Evolutionary conservation across 129 eudicot species (phyloP), one percentile per base, ranked within the genome.

Genomic region (Smallanthus sonchifolius): DNA sequence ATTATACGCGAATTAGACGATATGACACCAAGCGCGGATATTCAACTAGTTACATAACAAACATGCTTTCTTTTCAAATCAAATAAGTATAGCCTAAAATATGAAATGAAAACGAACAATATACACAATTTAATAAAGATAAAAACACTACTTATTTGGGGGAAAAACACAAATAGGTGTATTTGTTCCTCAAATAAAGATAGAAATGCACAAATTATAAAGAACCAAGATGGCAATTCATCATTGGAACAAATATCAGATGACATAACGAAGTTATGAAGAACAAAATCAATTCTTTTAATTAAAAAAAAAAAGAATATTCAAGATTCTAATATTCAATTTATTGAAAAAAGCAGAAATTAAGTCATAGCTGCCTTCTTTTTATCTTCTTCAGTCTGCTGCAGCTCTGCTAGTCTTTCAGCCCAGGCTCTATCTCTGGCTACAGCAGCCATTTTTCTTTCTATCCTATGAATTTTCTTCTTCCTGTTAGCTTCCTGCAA

Each of bases 341-440:
- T 64, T 64, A 38, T 64, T 64, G 13, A 37, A 39, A 38, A 47
- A 74, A 10, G 55, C 19, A 17, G 2, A 67, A 60, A 19, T 75
- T 76, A 89, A 71, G 76, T 74, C 35, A 55, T 70, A 57, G 92
- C 64, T 2, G 80, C 44, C 77, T 57, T 77, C 69, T 86, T 90
- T 83, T 90, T 90, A 70, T 87, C 87, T 76, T 84, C 85, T 75
- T 87, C 96, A 10, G 85, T 81, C 79, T 69, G 82, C 69, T 89
- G 84, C 67, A 92, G 78, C 80, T 94, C 96, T 34, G 80, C 76
- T 38, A 94, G 83, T 81, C 91, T 79, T 76, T 86, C 82, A 40
- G 89, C 89, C 99, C 97, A 94, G 10, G 92, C 99, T 76, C 97
- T 88, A 10, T 94, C 99, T 70, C 99, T 91, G 16, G 97, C 99